Evolutionary conservation across 768 basidiomycete genomes (phyloP).

Genomic region (Suillus placidus): DNA sequence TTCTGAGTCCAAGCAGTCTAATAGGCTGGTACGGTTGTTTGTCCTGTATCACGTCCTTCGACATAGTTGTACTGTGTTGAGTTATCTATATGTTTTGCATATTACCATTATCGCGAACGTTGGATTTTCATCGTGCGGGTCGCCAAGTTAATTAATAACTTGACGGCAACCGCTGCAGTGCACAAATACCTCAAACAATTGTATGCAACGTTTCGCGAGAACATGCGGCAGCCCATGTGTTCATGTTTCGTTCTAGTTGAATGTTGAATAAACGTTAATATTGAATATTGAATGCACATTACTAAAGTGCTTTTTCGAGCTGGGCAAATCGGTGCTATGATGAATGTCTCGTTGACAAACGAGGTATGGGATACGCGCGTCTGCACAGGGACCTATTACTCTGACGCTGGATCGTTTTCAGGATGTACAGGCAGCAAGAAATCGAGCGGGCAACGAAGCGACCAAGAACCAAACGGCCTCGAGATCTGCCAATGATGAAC

Average conservation of each 20-base stretch:
- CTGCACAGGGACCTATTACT: conserved; percentile 74
- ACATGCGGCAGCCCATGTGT: conserved; percentile 62
- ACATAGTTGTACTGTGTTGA: not conserved
- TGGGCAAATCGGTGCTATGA: conserved; percentile 93
- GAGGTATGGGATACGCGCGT: conserved; percentile 55
- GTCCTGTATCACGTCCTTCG: not conserved
- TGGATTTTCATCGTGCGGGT: not conserved
- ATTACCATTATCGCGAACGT: not conserved
- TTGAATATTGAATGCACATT: not conserved
- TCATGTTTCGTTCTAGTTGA: conserved; percentile 2
- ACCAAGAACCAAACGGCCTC: not conserved
- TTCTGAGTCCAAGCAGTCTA: not conserved
- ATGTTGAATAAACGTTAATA: too few relatives aligned
- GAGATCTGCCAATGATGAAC: conserved; percentile 7
- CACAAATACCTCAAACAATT: conserved; percentile 27
- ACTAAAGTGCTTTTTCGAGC: conserved; percentile 46
- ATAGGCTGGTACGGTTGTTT: not conserved
- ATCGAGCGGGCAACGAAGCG: not conserved
- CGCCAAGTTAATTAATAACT: not conserved
- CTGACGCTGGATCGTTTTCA: conserved; percentile 65
- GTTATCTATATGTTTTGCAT: not conserved
- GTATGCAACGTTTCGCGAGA: conserved; percentile 65
- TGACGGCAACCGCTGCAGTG: not conserved
- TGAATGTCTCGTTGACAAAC: conserved; percentile 84
- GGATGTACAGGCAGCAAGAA: conserved; percentile 5